Evolutionary conservation across 1,284 basidiomycete genomes (phyloP), one percentile per base, ranked within the genome.

Genomic region (Schizophyllum commune): DNA sequence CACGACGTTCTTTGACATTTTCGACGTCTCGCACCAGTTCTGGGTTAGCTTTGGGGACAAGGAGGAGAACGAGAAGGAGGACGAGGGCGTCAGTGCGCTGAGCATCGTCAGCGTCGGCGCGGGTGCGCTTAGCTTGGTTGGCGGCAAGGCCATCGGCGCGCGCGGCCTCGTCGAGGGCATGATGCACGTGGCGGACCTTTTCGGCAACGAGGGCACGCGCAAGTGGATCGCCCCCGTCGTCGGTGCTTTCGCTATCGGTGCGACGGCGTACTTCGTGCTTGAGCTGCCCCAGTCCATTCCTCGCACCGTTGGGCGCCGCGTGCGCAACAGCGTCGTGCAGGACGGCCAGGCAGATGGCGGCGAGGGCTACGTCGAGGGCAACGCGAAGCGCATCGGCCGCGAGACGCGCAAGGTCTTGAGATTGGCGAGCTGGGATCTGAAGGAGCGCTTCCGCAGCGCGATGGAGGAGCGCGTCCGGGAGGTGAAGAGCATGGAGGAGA

Each of bases 391-490:
- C 15, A 82, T 98, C 55, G 79, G 85, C 57, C 82, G 89, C 52
- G 97, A 99, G 81, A 93, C 93, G 19, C 84, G 96, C 69, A 98
- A 98, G 77, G 96, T 99, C 57, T 77, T 99, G 68, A 81, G 96
- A 57, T 74, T 96, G 17, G 95, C 92, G n/a, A 88, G 89, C 19
- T 98, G 92, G 91, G 96, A 98, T 73, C 74, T 97, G 63, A 83
- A 84, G 65, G 92, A 94, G 73, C 83, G 89, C 55, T 98, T 96
- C 81, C 81, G 86, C 58, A 78, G 76, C 1, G 91, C 92, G 7
- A 84, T 96, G 76, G 93, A 94, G 66, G 88, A 88, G 70, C 79
- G 83, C 61, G 83, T 78, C 57, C 84, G 82, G 71, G 91, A 94
- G 69, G 90, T 95, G n/a, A 82, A 81, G 69, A 79, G 79, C 58